These are phyloP conservation scores for Ascochyta koolunga DNA, from an alignment of 2,329 filamentous ascomycete genomes.

Conservation along the genomic window DNA sequence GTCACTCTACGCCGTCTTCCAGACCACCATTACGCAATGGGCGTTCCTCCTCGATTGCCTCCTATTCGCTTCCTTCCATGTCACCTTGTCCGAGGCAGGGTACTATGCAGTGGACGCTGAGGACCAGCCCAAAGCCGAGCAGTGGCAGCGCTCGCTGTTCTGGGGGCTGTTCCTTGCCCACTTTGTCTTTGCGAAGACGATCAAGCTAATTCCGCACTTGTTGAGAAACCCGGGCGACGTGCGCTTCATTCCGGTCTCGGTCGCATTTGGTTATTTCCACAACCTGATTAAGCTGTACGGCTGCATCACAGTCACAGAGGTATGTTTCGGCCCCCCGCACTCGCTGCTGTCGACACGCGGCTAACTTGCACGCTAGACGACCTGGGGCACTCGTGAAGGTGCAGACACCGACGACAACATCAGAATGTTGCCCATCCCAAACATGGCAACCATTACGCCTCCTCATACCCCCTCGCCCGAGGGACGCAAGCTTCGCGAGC, in stretches of 20 bases:
- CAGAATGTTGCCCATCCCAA: constrained; percentile 47
- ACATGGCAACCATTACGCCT: constrained; percentile 39
- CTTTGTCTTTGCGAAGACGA: constrained; percentile 80
- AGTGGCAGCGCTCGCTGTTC: constrained; percentile 35
- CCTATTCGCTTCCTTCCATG: constrained; percentile 40
- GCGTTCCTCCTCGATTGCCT: constrained; percentile 76
- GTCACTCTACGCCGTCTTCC: constrained; percentile 91
- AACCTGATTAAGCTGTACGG: constrained; percentile 92
- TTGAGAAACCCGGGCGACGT: constrained; percentile 82
- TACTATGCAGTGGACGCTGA: constrained; percentile 33
- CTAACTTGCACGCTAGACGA: constrained; percentile 67
- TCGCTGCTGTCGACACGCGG: constrained; percentile 24
- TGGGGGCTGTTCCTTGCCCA: constrained; percentile 48
- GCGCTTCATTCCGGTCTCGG: constrained; percentile 79
- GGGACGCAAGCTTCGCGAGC: constrained; percentile 44
- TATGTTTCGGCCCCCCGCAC: constrained; percentile 33
- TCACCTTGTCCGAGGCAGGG: constrained; percentile 39
- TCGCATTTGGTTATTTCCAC: constrained; percentile 91
- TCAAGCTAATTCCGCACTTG: constrained; percentile 89
- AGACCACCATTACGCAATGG: constrained; percentile 90
- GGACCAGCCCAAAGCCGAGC: constrained; percentile 19
- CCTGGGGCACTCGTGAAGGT: constrained; percentile 92
- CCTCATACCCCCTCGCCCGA: constrained; percentile 43
- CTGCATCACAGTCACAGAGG: constrained; percentile 68
- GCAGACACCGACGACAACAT: constrained; percentile 73